A percentile compares a stretch with the other conserved stretches of the same genome.
phyloP scores from a whole-genome alignment of 495 filamentous ascomycete species.

The Talaromyces proteolyticus region DNA sequence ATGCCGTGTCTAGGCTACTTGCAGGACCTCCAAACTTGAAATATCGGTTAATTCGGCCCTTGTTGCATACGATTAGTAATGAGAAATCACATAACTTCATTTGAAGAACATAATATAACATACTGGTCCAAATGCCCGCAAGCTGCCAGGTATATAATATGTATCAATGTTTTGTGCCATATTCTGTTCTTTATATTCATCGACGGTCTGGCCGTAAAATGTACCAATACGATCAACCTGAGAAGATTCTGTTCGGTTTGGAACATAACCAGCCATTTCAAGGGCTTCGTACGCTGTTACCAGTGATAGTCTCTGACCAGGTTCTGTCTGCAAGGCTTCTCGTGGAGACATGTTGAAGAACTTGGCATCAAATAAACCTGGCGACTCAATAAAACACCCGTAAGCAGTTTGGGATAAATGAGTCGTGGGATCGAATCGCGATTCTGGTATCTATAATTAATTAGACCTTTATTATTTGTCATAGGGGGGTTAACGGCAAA shows the following conservation, averaged over 20 bases:
- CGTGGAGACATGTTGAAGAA: constrained; percentile 99
- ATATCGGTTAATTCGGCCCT: constrained; percentile 77
- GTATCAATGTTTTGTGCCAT: constrained; percentile 86
- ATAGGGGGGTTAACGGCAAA: constrained; percentile 14
- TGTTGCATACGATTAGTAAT: constrained; percentile 14
- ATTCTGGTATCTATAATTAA: neutral
- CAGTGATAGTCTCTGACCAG: constrained; percentile 78
- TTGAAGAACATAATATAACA: constrained; percentile 45
- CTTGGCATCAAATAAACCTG: constrained; percentile 74
- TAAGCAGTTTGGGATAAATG: constrained; percentile 36
- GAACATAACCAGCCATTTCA: constrained; percentile 85
- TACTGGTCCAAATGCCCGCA: constrained; percentile 75
- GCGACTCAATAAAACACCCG: constrained; percentile 84
- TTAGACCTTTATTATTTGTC: constrained; percentile 11
- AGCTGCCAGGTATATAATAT: constrained; percentile 87
- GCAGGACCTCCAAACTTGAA: constrained; percentile 87
- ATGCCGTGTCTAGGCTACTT: constrained; percentile 82
- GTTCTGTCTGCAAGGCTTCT: constrained; percentile 84
- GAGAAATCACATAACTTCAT: neutral
- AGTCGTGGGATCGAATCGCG: neutral
- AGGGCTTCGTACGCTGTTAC: constrained; percentile 85
- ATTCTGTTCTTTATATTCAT: constrained; percentile 89
- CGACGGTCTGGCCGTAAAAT: constrained; percentile 92
- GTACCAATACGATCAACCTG: constrained; percentile 79
- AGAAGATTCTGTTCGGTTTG: constrained; percentile 79